These are phyloP conservation scores for Fragilaria crotonensis DNA, from an alignment of 108 stramenopile species.

Conservation along the genomic window DNA sequence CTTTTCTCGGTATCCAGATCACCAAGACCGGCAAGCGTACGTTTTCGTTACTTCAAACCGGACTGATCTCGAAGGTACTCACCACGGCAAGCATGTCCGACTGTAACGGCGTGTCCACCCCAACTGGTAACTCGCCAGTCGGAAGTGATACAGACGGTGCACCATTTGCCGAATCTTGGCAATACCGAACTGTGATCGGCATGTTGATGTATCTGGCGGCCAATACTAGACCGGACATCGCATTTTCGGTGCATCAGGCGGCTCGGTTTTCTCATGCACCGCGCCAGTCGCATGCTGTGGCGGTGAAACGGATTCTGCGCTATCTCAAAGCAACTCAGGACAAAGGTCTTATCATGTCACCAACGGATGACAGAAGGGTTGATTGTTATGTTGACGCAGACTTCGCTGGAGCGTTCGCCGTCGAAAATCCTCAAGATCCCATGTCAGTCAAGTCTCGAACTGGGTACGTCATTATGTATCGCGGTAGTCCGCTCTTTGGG, in stretches of 20 bases:
- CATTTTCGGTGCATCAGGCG: conserved; percentile 27
- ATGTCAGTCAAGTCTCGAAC: conserved; percentile 17
- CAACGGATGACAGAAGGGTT: conserved; percentile 6
- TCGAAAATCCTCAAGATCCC: conserved; percentile 7
- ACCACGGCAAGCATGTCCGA: conserved; percentile 11
- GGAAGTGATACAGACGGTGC: conserved; percentile 9
- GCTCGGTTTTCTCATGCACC: too few species aligned
- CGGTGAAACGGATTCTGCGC: conserved; percentile 24
- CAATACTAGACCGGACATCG: conserved; percentile 23
- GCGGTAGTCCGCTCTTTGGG: conserved; percentile 38
- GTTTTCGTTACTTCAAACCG: conserved; percentile 15
- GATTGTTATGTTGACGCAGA: conserved; percentile 32
- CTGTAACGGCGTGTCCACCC: conserved; percentile 7
- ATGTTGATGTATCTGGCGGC: conserved; percentile 22
- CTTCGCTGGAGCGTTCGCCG: conserved; percentile 28
- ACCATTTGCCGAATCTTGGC: background rate
- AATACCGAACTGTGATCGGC: conserved; percentile 18
- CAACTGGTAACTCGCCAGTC: conserved; percentile 5
- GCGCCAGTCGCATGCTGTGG: conserved; percentile 33
- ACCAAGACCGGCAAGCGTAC: background rate
- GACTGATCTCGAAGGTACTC: conserved; percentile 21
- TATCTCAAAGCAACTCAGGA: conserved; percentile 27
- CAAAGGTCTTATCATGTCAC: conserved; percentile 26
- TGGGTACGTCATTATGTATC: conserved; percentile 24
- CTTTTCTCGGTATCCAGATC: too few species aligned